A percentile compares a stretch with the other conserved stretches of the same genome.
These are phyloP conservation scores for Aspergillus carbonarius DNA, from an alignment of 2,329 filamentous ascomycete species.

Conservation along the genomic window DNA sequence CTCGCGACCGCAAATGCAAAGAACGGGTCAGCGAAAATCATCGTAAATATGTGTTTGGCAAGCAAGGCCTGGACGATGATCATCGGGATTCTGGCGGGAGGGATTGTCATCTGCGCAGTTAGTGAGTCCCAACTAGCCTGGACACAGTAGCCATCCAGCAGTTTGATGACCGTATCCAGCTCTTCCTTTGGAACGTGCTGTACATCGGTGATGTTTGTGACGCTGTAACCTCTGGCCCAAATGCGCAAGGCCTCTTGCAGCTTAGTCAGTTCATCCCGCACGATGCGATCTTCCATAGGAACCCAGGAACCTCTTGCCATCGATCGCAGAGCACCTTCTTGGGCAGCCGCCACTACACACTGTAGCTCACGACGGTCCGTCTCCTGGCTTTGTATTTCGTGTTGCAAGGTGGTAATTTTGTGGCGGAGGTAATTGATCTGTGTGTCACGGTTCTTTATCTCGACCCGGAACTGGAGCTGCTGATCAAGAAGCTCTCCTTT, in stretches of 20 bases:
- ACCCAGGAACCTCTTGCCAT: background rate
- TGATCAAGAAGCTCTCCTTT: background rate
- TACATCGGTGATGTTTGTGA: background rate
- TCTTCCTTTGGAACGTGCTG: background rate
- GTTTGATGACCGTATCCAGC: background rate
- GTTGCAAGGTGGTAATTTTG: background rate
- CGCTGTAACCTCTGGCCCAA: slow-evolving; percentile 6
- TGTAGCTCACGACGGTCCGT: background rate
- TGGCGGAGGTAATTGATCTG: background rate
- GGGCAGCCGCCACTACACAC: background rate
- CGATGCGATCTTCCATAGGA: slow-evolving; percentile 1
- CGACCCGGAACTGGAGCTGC: background rate
- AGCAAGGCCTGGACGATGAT: slow-evolving; percentile 7
- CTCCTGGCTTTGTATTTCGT: background rate
- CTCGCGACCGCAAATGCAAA: background rate
- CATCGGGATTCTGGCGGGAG: background rate
- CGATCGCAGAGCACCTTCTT: slow-evolving; percentile 5
- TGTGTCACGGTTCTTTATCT: background rate
- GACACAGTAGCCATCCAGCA: slow-evolving; percentile 6
- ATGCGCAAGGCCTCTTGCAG: slow-evolving; percentile 4
- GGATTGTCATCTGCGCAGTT: background rate
- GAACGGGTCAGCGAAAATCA: slow-evolving; percentile 11
- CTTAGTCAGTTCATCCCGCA: slow-evolving; percentile 5
- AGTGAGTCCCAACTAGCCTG: background rate
- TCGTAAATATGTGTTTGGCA: slow-evolving; percentile 4